These are phyloP conservation scores for Aquilaria agallochum DNA, from an alignment of 441 rosid genomes.

Conservation along the genomic window DNA sequence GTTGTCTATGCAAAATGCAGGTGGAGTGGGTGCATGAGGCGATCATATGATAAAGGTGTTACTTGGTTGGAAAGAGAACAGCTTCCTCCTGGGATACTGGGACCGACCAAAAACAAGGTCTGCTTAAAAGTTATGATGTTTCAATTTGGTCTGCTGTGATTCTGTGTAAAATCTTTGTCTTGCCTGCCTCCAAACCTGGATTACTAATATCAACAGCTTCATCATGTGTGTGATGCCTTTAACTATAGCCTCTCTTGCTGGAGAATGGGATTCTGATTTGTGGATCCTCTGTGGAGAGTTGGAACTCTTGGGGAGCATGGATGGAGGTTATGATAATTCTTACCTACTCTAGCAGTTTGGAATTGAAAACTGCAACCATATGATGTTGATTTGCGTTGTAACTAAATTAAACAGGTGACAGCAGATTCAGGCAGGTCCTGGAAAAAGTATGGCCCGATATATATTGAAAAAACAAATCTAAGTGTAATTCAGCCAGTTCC, in stretches of 20 bases:
- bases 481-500: conserved; percentile 97
- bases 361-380: background rate
- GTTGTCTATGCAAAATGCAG: conserved; percentile 28
- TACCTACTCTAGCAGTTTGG: conserved; percentile 1
- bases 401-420: conserved; percentile 42
- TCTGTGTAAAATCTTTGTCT: background rate
- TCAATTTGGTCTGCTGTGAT: background rate
- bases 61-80: conserved; percentile 84
- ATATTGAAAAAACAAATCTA: conserved; percentile 51
- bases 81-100: conserved; percentile 88
- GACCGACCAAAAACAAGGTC: conserved; percentile 94
- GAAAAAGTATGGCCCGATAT: conserved; percentile 81
- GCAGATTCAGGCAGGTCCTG: conserved; percentile 69
- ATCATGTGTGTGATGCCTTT: conserved; percentile 5
- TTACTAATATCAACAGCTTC: background rate
- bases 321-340: conserved; percentile 46
- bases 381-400: conserved; percentile 8
- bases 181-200: background rate
- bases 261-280: conserved; percentile 70
- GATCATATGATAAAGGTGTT: conserved; percentile 72
- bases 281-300: conserved; percentile 89
- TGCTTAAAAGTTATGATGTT: background rate
- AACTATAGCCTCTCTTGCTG: conserved; percentile 69
- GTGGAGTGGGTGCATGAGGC: conserved; percentile 95
- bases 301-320: conserved; percentile 99